Conservation (phyloP, 176 grass and related monocot species). For the Carex cristatella region DNA sequence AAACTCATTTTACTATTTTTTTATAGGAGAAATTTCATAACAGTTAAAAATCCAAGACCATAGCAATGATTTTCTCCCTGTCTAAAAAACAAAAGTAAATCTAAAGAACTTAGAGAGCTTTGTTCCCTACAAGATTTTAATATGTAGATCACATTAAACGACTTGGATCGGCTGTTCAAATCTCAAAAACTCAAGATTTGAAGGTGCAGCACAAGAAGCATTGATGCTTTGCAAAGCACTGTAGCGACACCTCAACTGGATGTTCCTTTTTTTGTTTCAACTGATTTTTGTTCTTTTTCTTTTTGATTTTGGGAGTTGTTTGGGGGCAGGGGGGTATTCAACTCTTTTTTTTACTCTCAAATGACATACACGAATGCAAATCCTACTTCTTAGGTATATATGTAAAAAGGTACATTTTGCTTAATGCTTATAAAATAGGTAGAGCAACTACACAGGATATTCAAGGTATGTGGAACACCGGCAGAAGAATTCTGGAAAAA, state of each 20-base stretch:
- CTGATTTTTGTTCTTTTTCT: neutral
- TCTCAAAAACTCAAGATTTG: neutral
- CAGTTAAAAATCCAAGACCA: no score
- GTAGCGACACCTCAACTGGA: neutral
- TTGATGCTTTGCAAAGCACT: neutral
- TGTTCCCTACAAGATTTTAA: neutral
- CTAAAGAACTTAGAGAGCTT: neutral
- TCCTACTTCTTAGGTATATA: neutral
- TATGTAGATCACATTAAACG: neutral
- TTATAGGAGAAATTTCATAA: no score
- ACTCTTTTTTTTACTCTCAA: neutral
- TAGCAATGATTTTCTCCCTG: neutral
- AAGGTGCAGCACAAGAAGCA: neutral
- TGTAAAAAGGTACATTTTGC: neutral
- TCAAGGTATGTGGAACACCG: conserved; percentile 91
- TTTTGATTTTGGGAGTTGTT: neutral
- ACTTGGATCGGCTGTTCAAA: neutral
- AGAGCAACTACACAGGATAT: conserved; percentile 93
- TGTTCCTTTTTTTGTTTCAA: neutral
- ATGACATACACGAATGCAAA: neutral
- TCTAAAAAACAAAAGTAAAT: neutral
- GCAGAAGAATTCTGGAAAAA: conserved; percentile 73
- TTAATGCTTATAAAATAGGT: conserved; percentile 40
- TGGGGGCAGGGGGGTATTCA: neutral
- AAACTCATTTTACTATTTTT: neutral